phyloP scores from a whole-genome alignment of 257 asterid genomes.

The Solanum habrochaites region DNA sequence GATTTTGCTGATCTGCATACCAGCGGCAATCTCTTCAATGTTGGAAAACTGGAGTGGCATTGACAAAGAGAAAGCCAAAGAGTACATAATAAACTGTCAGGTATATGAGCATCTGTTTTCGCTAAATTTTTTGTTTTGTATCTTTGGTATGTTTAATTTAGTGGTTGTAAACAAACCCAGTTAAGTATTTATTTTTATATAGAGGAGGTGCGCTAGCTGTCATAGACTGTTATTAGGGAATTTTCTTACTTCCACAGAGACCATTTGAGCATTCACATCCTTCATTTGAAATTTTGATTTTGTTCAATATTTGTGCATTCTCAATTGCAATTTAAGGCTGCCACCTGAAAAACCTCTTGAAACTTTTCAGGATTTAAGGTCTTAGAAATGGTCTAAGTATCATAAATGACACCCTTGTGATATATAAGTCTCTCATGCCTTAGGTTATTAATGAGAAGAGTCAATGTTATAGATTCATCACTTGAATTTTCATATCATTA shows the following conservation, averaged over 20 bases:
- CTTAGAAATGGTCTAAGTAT: not conserved
- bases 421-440: not conserved
- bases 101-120: constrained; percentile 13
- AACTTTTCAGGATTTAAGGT: not conserved
- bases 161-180: not conserved
- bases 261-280: not conserved
- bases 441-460: not conserved
- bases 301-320: not conserved
- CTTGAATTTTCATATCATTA: not conserved
- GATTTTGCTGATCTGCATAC: constrained; percentile 5
- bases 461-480: not conserved
- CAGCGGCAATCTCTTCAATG: constrained; percentile 83
- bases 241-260: not conserved
- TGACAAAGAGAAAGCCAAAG: constrained; percentile 72
- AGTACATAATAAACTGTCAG: constrained; percentile 76
- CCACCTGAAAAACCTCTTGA: not conserved
- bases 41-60: constrained; percentile 88
- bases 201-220: not conserved
- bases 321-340: not conserved
- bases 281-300: not conserved
- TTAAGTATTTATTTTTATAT: not conserved
- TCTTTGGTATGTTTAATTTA: not conserved
- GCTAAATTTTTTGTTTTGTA: not conserved
- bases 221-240: not conserved
- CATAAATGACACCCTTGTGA: not conserved